Conservation (phyloP, 345 rosid species). For the Citrus sp. region DNA sequence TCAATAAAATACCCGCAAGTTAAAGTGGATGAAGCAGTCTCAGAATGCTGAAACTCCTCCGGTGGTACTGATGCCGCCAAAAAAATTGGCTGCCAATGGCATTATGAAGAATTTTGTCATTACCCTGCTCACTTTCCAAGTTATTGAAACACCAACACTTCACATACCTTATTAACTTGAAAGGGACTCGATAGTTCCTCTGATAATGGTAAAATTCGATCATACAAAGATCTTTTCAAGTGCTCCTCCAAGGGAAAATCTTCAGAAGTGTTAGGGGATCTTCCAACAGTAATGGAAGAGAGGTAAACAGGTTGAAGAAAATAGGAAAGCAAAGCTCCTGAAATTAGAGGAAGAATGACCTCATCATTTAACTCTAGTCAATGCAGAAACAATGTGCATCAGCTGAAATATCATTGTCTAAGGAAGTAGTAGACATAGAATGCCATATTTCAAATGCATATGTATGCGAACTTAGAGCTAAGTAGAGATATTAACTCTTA, state of each 20-base stretch:
- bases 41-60: constrained; percentile 80
- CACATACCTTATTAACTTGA: constrained; percentile 58
- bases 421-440: neutral
- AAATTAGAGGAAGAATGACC: constrained; percentile 19
- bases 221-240: constrained; percentile 51
- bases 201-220: constrained; percentile 45
- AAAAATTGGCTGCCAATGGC: constrained; percentile 61
- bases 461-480: neutral
- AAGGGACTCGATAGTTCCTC: constrained; percentile 43
- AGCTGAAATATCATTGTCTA: neutral
- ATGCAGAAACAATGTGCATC: neutral
- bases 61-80: constrained; percentile 66
- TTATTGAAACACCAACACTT: constrained; percentile 13
- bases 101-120: constrained; percentile 18
- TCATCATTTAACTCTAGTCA: constrained; percentile 8
- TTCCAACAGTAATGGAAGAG: constrained; percentile 72
- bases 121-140: constrained; percentile 1
- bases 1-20: constrained; percentile 75
- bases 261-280: constrained; percentile 37
- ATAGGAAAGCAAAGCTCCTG: constrained; percentile 81
- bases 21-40: constrained; percentile 69
- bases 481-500: neutral
- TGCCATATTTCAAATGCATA: neutral
- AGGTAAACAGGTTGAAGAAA: constrained; percentile 68
- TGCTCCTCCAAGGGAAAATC: constrained; percentile 40